Evolutionary conservation across 768 basidiomycete species (phyloP).

Genomic region (Glaciozyma antarctica): DNA sequence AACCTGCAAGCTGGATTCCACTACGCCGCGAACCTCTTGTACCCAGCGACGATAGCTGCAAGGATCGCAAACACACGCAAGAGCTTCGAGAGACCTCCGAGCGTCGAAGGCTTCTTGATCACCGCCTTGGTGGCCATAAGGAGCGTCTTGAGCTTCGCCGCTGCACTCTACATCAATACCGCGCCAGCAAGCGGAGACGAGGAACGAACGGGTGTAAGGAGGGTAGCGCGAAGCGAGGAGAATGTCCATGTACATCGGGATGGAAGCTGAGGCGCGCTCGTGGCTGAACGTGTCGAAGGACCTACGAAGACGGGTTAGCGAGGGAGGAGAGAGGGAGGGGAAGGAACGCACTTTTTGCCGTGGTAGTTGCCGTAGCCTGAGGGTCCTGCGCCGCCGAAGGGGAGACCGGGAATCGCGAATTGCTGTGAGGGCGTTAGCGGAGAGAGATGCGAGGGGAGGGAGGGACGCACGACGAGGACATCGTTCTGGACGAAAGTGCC

Average conservation of each 20-base stretch:
- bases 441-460: not conserved
- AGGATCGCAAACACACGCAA: not conserved
- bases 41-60: not conserved
- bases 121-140: not conserved
- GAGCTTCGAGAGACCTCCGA: not conserved
- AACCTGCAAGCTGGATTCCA: too few species aligned
- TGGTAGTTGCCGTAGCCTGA: conserved; percentile 51
- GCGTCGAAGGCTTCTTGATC: not conserved
- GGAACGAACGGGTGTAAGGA: conserved; percentile 24
- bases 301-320: not conserved
- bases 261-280: conserved; percentile 17
- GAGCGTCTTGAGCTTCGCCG: conserved; percentile 1
- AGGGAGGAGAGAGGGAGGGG: not conserved
- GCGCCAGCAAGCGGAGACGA: too few species aligned
- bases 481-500: conserved; percentile 43
- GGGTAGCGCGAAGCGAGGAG: conserved; percentile 26
- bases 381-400: conserved; percentile 63
- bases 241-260: conserved; percentile 30
- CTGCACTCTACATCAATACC: not conserved
- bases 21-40: not conserved
- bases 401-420: conserved; percentile 47
- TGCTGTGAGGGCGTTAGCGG: conserved; percentile 65
- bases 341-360: conserved; percentile 43
- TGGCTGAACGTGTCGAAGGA: conserved; percentile 30
- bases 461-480: too few species aligned